Conservation (phyloP, 495 filamentous ascomycete species). For the Lepidopterella palustris region DNA sequence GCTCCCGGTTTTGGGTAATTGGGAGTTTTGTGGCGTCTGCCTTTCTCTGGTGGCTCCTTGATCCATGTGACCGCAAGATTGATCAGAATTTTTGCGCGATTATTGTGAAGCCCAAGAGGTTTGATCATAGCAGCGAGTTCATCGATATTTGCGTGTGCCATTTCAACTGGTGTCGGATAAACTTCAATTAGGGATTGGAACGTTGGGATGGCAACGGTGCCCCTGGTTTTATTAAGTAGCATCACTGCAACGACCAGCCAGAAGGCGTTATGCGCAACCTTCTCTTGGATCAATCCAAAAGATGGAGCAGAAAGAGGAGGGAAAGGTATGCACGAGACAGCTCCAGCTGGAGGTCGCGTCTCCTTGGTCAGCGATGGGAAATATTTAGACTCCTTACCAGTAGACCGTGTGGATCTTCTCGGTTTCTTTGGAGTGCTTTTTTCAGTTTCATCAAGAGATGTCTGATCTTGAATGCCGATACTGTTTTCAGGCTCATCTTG, state of each 20-base stretch:
- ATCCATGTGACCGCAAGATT: constrained; percentile 67
- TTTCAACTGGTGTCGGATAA: constrained; percentile 60
- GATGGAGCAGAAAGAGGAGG: constrained; percentile 31
- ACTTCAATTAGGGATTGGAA: constrained; percentile 59
- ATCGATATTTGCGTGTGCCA: constrained; percentile 52
- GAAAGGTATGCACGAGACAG: constrained; percentile 34
- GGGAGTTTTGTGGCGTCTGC: constrained; percentile 55
- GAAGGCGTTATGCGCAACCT: constrained; percentile 58
- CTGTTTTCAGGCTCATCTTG: too few relatives aligned
- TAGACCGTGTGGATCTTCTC: too few relatives aligned
- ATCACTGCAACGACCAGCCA: constrained; percentile 36
- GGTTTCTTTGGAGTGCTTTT: too few relatives aligned
- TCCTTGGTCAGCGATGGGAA: neutral
- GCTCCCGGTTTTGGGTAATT: constrained; percentile 59
- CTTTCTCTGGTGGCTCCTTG: constrained; percentile 51
- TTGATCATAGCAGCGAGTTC: constrained; percentile 59
- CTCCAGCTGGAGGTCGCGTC: neutral
- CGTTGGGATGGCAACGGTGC: constrained; percentile 66
- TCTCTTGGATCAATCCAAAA: constrained; percentile 83
- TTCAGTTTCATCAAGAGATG: too few relatives aligned
- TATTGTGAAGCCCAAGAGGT: constrained; percentile 68
- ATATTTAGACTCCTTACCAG: too few relatives aligned
- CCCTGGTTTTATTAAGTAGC: constrained; percentile 77
- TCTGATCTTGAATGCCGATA: too few relatives aligned
- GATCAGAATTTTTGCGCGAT: constrained; percentile 55